A percentile compares a stretch with the other conserved stretches of the same genome.
Evolutionary conservation across 192 early-diverging fungal species (phyloP).

Genomic region (Umbelopsis sp.): DNA sequence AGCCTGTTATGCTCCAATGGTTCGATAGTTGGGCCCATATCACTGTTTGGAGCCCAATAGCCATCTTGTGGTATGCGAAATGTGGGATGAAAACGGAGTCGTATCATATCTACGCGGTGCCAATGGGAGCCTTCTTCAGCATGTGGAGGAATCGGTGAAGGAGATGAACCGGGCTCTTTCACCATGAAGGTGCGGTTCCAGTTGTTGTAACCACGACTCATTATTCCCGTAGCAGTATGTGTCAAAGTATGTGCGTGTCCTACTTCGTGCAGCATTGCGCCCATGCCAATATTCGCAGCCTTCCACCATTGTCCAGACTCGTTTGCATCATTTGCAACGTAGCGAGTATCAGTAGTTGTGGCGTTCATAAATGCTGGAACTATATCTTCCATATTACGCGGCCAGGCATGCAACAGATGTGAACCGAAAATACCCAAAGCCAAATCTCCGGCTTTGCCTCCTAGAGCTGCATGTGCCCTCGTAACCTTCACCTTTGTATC

Average conservation of each 20-base stretch:
- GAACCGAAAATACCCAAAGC: constrained; percentile 72
- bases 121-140: constrained; percentile 69
- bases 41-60: constrained; percentile 3
- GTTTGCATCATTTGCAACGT: constrained; percentile 60
- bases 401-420: constrained; percentile 67
- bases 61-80: constrained; percentile 58
- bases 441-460: constrained; percentile 54
- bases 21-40: constrained; percentile 22
- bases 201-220: constrained; percentile 67
- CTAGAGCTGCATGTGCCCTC: constrained; percentile 66
- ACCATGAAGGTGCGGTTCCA: constrained; percentile 70
- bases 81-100: constrained; percentile 60
- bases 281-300: constrained; percentile 68
- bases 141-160: constrained; percentile 47
- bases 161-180: constrained; percentile 45
- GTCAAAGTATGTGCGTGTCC: constrained; percentile 64
- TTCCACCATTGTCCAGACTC: constrained; percentile 66
- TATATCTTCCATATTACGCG: constrained; percentile 60
- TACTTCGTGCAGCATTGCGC: constrained; percentile 74
- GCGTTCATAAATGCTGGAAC: constrained; percentile 56
- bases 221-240: constrained; percentile 64
- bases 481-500: constrained; percentile 52
- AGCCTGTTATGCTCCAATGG: constrained; percentile 43
- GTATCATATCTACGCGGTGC: constrained; percentile 63
- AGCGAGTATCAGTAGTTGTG: constrained; percentile 58